Evolutionary conservation across 768 basidiomycete genomes (phyloP).

Genomic region (Fomitopsis serialis): DNA sequence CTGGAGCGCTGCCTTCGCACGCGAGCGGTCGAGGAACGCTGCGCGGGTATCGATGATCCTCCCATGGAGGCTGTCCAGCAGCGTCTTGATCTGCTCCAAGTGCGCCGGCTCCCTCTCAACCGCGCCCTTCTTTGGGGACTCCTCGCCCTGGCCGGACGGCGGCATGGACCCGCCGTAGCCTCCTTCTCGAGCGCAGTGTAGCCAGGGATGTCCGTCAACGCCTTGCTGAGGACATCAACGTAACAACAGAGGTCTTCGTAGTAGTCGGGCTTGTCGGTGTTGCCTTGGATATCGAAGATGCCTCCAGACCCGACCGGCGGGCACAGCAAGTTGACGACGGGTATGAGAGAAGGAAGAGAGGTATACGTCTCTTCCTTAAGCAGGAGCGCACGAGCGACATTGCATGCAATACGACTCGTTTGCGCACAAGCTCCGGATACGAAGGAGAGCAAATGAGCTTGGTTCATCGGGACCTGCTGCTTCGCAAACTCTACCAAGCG

Average conservation of each 20-base stretch:
- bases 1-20: conserved; percentile 65
- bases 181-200: conserved; percentile 48
- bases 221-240: conserved; percentile 52
- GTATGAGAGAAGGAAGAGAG: conserved; percentile 46
- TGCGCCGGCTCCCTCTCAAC: conserved; percentile 24
- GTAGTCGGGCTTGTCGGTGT: conserved; percentile 44
- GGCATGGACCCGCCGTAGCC: conserved; percentile 2
- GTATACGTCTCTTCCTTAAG: conserved; percentile 33
- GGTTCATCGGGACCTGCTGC: conserved; percentile 41
- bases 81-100: conserved; percentile 42
- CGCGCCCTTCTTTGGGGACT: conserved; percentile 17
- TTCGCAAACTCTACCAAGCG: conserved; percentile 38
- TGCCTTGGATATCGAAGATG: conserved; percentile 46
- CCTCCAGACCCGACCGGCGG: conserved; percentile 34
- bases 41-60: conserved; percentile 72
- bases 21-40: conserved; percentile 70
- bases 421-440: conserved; percentile 46
- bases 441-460: conserved; percentile 43
- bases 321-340: conserved; percentile 45
- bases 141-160: not conserved
- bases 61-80: conserved; percentile 49
- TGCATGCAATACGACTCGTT: conserved; percentile 50
- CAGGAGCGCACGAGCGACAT: conserved; percentile 49
- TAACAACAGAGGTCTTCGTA: conserved; percentile 55
- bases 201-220: conserved; percentile 49